These are phyloP conservation scores for Saccharomycopsis microspora DNA, from an alignment of 805 yeast genomes.

Conservation along the genomic window DNA sequence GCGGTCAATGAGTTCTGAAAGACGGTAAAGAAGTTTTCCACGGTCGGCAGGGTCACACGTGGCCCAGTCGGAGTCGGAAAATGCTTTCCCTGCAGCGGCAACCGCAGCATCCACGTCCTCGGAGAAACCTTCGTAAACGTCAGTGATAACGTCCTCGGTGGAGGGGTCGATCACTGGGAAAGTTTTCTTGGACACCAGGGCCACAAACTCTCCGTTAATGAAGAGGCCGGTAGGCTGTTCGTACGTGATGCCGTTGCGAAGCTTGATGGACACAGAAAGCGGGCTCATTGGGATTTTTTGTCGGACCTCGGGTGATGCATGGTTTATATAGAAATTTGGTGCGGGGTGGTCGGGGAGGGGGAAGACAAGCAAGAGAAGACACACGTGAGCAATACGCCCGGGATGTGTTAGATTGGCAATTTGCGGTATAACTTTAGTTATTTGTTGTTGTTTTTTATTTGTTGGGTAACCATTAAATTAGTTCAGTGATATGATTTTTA, in stretches of 20 bases:
- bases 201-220: conserved; percentile 68
- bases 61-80: conserved; percentile 53
- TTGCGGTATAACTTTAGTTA: neutral
- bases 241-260: conserved; percentile 67
- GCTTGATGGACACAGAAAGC: conserved; percentile 31
- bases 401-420: neutral
- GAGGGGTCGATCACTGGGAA: conserved; percentile 58
- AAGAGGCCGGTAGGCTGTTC: conserved; percentile 77
- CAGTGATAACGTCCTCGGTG: conserved; percentile 59
- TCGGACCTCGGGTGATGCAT: neutral
- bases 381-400: neutral
- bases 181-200: conserved; percentile 46
- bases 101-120: conserved; percentile 81
- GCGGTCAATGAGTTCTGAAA: conserved; percentile 69
- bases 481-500: too few species aligned
- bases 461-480: too few species aligned
- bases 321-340: neutral
- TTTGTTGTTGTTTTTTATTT: too few species aligned
- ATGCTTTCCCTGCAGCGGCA: conserved; percentile 72
- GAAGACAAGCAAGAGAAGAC: neutral
- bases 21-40: conserved; percentile 48
- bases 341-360: neutral
- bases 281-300: conserved; percentile 19
- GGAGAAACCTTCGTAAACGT: conserved; percentile 62
- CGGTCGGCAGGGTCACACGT: conserved; percentile 54